These are phyloP conservation scores for Saturnispora galanensis DNA, from an alignment of 805 yeast species.

Conservation along the genomic window DNA sequence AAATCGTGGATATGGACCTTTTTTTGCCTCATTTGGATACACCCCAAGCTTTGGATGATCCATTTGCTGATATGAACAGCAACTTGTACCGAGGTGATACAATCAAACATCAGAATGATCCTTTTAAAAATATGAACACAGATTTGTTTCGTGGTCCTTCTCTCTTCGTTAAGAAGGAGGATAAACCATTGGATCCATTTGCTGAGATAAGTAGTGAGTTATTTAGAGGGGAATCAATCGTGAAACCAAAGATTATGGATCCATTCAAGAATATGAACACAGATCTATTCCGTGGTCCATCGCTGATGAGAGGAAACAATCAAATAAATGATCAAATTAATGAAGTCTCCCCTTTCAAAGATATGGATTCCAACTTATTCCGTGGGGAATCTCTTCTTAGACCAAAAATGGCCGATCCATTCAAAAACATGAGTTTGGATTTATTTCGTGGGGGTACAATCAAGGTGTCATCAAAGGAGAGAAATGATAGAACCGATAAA, in stretches of 20 bases:
- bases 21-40: not conserved
- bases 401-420: not conserved
- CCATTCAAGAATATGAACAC: not conserved
- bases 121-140: not conserved
- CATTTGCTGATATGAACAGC: not conserved
- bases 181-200: not conserved
- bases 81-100: constrained; percentile 1
- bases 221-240: not conserved
- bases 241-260: not conserved
- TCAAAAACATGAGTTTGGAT: not conserved
- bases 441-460: constrained; percentile 1
- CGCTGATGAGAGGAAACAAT: not conserved
- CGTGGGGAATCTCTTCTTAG: constrained; percentile 1
- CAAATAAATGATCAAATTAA: not conserved
- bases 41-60: not conserved
- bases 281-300: constrained; percentile 1
- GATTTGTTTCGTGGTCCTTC: not conserved
- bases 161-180: no score
- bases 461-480: no score
- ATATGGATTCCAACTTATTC: not conserved
- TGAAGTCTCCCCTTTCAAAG: not conserved
- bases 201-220: not conserved
- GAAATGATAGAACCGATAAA: not conserved
- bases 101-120: not conserved
- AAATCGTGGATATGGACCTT: constrained; percentile 3